These are phyloP conservation scores for Terfezia boudieri DNA, from an alignment of 495 filamentous ascomycete species.

Conservation along the genomic window DNA sequence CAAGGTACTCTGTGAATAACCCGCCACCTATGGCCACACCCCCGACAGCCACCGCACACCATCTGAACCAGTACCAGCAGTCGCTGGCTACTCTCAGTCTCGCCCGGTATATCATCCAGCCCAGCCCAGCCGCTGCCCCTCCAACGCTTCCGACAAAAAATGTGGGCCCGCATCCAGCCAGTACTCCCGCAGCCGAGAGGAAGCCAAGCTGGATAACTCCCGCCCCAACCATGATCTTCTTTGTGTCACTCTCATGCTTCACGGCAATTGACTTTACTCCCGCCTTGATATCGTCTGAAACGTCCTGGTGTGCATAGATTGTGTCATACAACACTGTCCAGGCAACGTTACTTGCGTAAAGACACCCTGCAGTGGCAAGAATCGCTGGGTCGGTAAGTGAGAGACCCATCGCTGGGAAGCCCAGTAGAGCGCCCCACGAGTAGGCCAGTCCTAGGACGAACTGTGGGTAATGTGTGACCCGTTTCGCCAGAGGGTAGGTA, in stretches of 20 bases:
- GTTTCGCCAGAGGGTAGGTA: slow-evolving; percentile 76
- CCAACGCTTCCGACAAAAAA: slow-evolving; percentile 77
- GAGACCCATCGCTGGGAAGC: slow-evolving; percentile 76
- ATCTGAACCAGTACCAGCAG: slow-evolving; percentile 96
- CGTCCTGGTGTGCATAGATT: slow-evolving; percentile 98
- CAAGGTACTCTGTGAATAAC: slow-evolving; percentile 39
- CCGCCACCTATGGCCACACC: slow-evolving; percentile 34
- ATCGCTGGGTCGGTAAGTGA: slow-evolving; percentile 46
- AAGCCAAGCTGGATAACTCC: slow-evolving; percentile 57
- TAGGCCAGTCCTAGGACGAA: slow-evolving; percentile 80
- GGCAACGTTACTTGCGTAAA: slow-evolving; percentile 70
- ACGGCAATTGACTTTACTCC: slow-evolving; percentile 93
- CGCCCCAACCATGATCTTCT: slow-evolving; percentile 55
- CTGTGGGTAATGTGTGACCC: slow-evolving; percentile 87
- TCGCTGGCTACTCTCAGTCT: slow-evolving; percentile 60
- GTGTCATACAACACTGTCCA: slow-evolving; percentile 97
- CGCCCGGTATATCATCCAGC: slow-evolving; percentile 73
- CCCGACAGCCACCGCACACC: slow-evolving; percentile 48
- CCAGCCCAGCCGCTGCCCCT: slow-evolving; percentile 50
- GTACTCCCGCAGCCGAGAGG: slow-evolving; percentile 51
- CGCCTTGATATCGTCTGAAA: slow-evolving; percentile 75
- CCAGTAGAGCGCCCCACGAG: slow-evolving; percentile 93
- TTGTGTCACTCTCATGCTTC: slow-evolving; percentile 70
- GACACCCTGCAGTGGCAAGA: slow-evolving; percentile 39
- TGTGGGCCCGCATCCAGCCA: slow-evolving; percentile 53